A percentile compares a stretch with the other conserved stretches of the same genome.
phyloP scores from a whole-genome alignment of 2,329 filamentous ascomycete genomes.

The Epichloe coenophiala region DNA sequence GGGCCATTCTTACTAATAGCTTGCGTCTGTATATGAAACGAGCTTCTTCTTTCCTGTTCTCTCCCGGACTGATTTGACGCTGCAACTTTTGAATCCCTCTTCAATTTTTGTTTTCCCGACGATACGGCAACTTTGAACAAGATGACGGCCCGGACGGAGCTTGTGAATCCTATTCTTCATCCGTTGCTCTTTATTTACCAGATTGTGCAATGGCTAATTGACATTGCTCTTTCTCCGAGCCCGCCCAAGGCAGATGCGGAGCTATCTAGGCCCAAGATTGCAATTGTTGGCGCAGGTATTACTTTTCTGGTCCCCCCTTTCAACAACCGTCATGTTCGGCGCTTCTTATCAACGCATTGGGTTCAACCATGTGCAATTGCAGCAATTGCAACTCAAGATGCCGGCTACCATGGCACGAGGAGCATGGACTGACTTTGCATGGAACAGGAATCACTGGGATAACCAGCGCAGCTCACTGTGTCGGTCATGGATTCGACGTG shows the following conservation, averaged over 20 bases:
- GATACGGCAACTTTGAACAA: background rate
- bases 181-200: slow-evolving; percentile 50
- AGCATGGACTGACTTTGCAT: background rate
- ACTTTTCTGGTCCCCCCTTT: slow-evolving; percentile 21
- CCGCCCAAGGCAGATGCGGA: slow-evolving; percentile 47
- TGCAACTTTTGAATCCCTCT: no score
- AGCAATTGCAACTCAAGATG: no score
- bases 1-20: no score
- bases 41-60: no score
- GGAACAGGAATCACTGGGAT: slow-evolving; percentile 59
- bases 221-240: slow-evolving; percentile 52
- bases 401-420: no score
- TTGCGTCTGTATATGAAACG: no score
- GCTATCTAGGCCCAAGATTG: slow-evolving; percentile 51
- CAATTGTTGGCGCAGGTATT: slow-evolving; percentile 57
- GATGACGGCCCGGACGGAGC: slow-evolving; percentile 20
- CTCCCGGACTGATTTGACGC: no score
- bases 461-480: slow-evolving; percentile 67
- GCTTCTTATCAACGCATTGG: background rate
- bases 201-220: slow-evolving; percentile 49
- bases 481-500: slow-evolving; percentile 76
- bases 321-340: no score
- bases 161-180: slow-evolving; percentile 31
- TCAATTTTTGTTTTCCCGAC: background rate
- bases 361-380: no score